A percentile compares a stretch with the other conserved stretches of the same genome.
These are phyloP conservation scores for cucumber (Cucumis sativus) DNA, from an alignment of 306 rosid species.

Conservation along the genomic window Cucumber_9930_V3 NC_026655.2:15461501-15462000, in stretches of 20 bases:
- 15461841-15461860: not conserved
- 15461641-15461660: not conserved
- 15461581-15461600: no score
- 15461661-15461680: not conserved
- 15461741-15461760: not conserved
- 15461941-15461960: not conserved
- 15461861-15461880: not conserved
- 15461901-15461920: not conserved
- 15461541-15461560: no score
- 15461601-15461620: not conserved
- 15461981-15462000: not conserved
- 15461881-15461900: not conserved
- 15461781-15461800: not conserved
- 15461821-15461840: not conserved
- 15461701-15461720: not conserved
- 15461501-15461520: no score
- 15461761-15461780: not conserved
- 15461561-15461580: no score
- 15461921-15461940: not conserved
- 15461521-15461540: no score
- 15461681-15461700: not conserved
- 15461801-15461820: not conserved
- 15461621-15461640: not conserved
- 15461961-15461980: not conserved
- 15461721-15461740: not conserved